phyloP scores from a whole-genome alignment of 2,329 filamentous ascomycete genomes.

The Magnaporthiopsis incrustans region DNA sequence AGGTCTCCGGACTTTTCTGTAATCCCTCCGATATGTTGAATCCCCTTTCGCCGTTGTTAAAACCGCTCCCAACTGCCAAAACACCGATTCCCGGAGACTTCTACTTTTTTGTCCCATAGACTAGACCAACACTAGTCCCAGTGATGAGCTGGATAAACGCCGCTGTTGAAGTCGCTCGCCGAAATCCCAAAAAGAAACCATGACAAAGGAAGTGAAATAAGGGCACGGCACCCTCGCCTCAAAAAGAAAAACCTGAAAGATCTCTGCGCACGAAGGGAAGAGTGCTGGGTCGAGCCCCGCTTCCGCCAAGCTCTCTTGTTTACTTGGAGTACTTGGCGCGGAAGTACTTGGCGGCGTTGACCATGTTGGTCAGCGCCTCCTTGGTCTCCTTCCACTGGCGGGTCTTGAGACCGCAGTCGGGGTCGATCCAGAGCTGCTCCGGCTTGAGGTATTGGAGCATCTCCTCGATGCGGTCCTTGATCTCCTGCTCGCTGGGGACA shows the following conservation, averaged over 20 bases:
- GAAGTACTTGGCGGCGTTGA: slow-evolving; percentile 96
- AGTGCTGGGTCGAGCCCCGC: not conserved
- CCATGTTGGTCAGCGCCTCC: slow-evolving; percentile 91
- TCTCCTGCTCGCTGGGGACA: slow-evolving; percentile 95
- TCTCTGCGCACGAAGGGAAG: slow-evolving; percentile 5
- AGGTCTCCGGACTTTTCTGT: slow-evolving; percentile 10
- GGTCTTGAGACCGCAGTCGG: slow-evolving; percentile 98
- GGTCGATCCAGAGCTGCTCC: slow-evolving; percentile 99
- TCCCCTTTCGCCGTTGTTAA: slow-evolving; percentile 9
- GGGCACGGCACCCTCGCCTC: not conserved
- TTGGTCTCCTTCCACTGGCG: slow-evolving; percentile 98
- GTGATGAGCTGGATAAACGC: slow-evolving; percentile 31
- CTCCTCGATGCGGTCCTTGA: slow-evolving; percentile 95
- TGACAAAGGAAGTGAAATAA: slow-evolving; percentile 2
- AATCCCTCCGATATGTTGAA: slow-evolving; percentile 12
- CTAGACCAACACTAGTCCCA: not conserved
- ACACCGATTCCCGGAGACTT: slow-evolving; percentile 5
- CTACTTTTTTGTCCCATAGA: slow-evolving; percentile 2
- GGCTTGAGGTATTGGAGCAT: slow-evolving; percentile 97
- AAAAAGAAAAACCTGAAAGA: slow-evolving; percentile 17
- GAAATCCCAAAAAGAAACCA: slow-evolving; percentile 10
- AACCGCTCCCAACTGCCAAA: slow-evolving; percentile 1
- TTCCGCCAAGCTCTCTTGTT: slow-evolving; percentile 19
- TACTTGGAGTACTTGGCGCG: slow-evolving; percentile 77
- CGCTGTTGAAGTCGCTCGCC: slow-evolving; percentile 52